Percentiles rank a stretch among this genome's conserved stretches.
phyloP scores from a whole-genome alignment of 108 stramenopile genomes.

The Skeletonema menzelii region DNA sequence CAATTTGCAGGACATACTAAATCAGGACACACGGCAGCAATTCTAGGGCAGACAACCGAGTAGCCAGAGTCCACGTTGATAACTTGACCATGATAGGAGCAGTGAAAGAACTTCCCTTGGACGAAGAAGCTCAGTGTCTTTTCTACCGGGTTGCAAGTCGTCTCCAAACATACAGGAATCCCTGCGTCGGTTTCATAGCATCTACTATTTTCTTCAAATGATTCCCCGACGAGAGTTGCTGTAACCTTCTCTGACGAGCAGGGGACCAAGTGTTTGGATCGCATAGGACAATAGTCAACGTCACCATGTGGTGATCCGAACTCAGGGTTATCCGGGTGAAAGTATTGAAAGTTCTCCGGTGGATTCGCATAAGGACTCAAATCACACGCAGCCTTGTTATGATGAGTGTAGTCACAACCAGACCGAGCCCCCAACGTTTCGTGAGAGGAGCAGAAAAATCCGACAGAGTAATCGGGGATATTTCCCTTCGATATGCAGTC shows the following conservation, averaged over 20 bases:
- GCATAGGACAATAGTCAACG: constrained; percentile 35
- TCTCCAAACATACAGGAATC: constrained; percentile 37
- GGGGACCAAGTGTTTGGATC: constrained; percentile 35
- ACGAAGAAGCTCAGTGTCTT: constrained; percentile 42
- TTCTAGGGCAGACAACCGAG: constrained; percentile 26
- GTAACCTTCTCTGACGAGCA: constrained; percentile 31
- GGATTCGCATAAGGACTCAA: constrained; percentile 16
- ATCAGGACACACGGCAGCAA: constrained; percentile 45
- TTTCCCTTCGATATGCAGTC: constrained; percentile 31
- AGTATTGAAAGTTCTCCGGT: constrained; percentile 29
- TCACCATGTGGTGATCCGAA: constrained; percentile 35
- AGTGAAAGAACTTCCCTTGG: constrained; percentile 29
- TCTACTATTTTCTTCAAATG: constrained; percentile 32
- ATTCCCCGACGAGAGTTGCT: constrained; percentile 25
- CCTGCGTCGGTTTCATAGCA: constrained; percentile 38
- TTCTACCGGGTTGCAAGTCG: constrained; percentile 44
- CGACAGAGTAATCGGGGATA: constrained; percentile 41
- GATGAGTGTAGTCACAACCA: constrained; percentile 49
- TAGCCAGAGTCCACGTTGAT: constrained; percentile 26
- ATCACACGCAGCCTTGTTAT: constrained; percentile 46
- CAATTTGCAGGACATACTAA: constrained; percentile 46
- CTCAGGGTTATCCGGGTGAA: constrained; percentile 17
- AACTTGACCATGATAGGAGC: constrained; percentile 46
- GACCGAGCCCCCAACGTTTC: constrained; percentile 21
- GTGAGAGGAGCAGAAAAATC: constrained; percentile 42